Conservation (phyloP, 2,329 filamentous ascomycete species). For the Ceratocystis diversiconidia region DNA sequence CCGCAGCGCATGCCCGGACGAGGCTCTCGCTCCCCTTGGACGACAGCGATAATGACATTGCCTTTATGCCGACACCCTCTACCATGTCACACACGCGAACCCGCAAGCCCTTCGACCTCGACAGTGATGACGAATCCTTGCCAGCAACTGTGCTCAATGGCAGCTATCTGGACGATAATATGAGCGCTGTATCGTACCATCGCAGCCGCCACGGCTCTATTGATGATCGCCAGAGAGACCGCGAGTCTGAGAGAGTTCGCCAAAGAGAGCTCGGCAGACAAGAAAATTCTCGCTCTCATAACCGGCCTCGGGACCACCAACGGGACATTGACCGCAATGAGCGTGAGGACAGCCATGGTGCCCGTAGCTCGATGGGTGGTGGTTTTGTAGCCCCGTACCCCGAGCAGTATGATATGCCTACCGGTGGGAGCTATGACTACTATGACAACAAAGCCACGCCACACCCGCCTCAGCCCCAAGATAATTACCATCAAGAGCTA, state of each 20-base stretch:
- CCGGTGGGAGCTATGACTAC: conserved; percentile 10
- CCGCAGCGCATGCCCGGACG: conserved; percentile 15
- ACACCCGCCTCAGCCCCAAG: conserved; percentile 1
- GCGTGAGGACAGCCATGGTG: conserved; percentile 19
- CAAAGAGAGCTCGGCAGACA: not conserved
- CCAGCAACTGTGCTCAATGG: conserved; percentile 10
- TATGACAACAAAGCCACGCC: conserved; percentile 2
- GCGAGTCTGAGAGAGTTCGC: not conserved
- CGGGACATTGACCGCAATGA: conserved; percentile 17
- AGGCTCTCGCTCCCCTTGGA: conserved; percentile 14
- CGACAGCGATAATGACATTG: conserved; percentile 15
- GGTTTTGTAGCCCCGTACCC: conserved; percentile 11
- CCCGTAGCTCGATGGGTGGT: not conserved
- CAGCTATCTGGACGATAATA: conserved; percentile 14
- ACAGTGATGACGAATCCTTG: conserved; percentile 16
- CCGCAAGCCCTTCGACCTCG: conserved; percentile 14
- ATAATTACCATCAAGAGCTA: conserved; percentile 3
- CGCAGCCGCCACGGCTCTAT: conserved; percentile 1
- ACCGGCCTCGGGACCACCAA: not conserved
- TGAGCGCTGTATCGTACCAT: conserved; percentile 7
- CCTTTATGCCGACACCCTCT: conserved; percentile 11
- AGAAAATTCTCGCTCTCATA: not conserved
- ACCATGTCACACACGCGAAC: conserved; percentile 17
- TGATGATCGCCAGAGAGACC: not conserved
- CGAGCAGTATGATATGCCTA: conserved; percentile 10